phyloP scores from a whole-genome alignment of 2,329 filamentous ascomycete species.

The Fusarium sp. region DNA sequence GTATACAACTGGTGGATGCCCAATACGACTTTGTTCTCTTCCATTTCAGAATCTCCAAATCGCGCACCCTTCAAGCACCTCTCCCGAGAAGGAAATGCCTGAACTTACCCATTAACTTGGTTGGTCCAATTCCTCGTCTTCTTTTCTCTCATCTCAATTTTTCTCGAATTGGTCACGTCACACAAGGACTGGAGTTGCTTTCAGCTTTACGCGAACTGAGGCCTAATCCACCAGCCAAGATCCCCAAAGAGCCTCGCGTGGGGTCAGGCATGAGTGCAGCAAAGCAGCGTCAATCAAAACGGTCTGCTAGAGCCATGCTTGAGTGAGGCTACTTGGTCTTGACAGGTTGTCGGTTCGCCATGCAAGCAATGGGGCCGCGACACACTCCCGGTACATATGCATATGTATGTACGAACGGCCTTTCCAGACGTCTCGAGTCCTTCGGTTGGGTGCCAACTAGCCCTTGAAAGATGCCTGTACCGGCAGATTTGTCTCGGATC shows the following conservation, averaged over 20 bases:
- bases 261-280: slow-evolving; percentile 49
- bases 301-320: slow-evolving; percentile 22
- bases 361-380: slow-evolving; percentile 46
- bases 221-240: slow-evolving; percentile 38
- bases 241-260: slow-evolving; percentile 37
- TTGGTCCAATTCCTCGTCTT: slow-evolving; percentile 13
- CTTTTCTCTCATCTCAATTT: slow-evolving; percentile 31
- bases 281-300: slow-evolving; percentile 17
- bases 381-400: slow-evolving; percentile 26
- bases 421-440: slow-evolving; percentile 27
- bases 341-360: slow-evolving; percentile 47
- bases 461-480: slow-evolving; percentile 14
- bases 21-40: slow-evolving; percentile 29
- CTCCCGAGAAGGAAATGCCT: slow-evolving; percentile 30
- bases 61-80: slow-evolving; percentile 29
- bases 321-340: slow-evolving; percentile 44
- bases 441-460: slow-evolving; percentile 26
- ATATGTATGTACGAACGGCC: slow-evolving; percentile 30
- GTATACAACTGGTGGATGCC: slow-evolving; percentile 5
- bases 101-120: slow-evolving; percentile 11
- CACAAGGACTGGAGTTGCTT: slow-evolving; percentile 20
- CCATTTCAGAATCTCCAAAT: slow-evolving; percentile 22
- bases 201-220: slow-evolving; percentile 34
- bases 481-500: slow-evolving; percentile 28
- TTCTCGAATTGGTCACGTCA: slow-evolving; percentile 28